Evolutionary conservation across 305 asterid species (phyloP), one percentile per base, ranked within the genome.

Genomic region (Plantago lanceolata): DNA sequence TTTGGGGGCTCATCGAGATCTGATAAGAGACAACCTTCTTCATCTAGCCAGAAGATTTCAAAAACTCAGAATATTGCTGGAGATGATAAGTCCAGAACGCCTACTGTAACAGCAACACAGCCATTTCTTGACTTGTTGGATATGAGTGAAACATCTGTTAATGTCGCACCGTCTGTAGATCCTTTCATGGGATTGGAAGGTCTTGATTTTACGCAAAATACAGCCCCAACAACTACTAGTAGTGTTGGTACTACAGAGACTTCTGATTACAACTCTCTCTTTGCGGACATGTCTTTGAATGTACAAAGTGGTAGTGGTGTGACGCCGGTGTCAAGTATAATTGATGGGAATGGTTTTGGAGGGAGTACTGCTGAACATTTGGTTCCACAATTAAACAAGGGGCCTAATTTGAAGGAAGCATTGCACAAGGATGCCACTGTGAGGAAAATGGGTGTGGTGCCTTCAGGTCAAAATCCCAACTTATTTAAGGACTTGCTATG

Each of bases 151-250:
- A 75, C 90, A 52, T 65, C 88, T 31, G 70, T 61, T 48, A 67
- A 78, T 44, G 77, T 66, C 53, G 61, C 73, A 26, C 81, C 88
- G 26, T 66, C 83, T 35, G 63, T 78, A 52, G 99, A 94, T 57
- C 97, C 99, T 48, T 90, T 94, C 76, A 73, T 78, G 80, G 92
- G 88, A 69, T 82, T 90, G 76, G 97, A 84, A 75, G 89, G 94
- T 58, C 96, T 94, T 15, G 95, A 86, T 50, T 71, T 81, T 35
- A 69, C 79, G n/a, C 85, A 79, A 62, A 86, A 81, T 45, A 47
- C 81, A 57, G 44, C 82, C 44, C 68, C 81, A 37, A 60, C 56
- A 45, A 72, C 44, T 53, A 71, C 82, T 65, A 76, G 65, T 48
- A 81, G 70, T 66, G 81, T 35, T 71, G 66, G 70, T 65, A 66